These are phyloP conservation scores for Coemansia reversa DNA, from an alignment of 192 early-diverging fungal genomes.

Conservation along the genomic window DNA sequence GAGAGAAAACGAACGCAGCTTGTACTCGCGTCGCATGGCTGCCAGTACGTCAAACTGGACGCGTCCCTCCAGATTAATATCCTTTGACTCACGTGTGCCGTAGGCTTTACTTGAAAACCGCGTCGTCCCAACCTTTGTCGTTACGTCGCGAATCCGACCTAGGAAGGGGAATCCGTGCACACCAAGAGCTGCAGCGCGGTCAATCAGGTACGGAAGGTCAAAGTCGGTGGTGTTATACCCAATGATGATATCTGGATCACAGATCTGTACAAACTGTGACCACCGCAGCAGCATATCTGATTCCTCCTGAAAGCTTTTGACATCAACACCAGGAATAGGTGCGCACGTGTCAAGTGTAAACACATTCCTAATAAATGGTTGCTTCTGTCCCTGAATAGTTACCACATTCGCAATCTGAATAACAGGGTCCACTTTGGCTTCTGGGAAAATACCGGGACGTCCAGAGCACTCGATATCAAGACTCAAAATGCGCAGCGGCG, in stretches of 20 bases:
- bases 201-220: constrained; percentile 94
- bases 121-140: constrained; percentile 22
- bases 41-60: constrained; percentile 91
- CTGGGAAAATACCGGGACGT: constrained; percentile 92
- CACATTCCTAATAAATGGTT: constrained; percentile 92
- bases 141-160: constrained; percentile 63
- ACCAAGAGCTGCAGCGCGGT: constrained; percentile 77
- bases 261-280: constrained; percentile 81
- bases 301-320: constrained; percentile 77
- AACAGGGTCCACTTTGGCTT: constrained; percentile 85
- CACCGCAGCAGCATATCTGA: constrained; percentile 75
- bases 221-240: constrained; percentile 98
- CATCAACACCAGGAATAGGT: constrained; percentile 87
- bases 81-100: constrained; percentile 89
- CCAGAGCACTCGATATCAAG: constrained; percentile 99
- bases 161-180: constrained; percentile 80
- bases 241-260: constrained; percentile 91
- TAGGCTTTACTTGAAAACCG: constrained; percentile 90
- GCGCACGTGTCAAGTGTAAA: constrained; percentile 91
- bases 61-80: constrained; percentile 86
- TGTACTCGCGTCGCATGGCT: constrained; percentile 94
- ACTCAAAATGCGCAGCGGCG: constrained; percentile 90
- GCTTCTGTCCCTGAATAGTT: constrained; percentile 82
- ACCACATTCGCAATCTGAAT: constrained; percentile 98
- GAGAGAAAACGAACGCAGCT: constrained; percentile 91